Percentiles rank a stretch among this genome's conserved stretches.
Conservation (phyloP, 2,329 filamentous ascomycete genomes). For the Aspergillus melleus region DNA sequence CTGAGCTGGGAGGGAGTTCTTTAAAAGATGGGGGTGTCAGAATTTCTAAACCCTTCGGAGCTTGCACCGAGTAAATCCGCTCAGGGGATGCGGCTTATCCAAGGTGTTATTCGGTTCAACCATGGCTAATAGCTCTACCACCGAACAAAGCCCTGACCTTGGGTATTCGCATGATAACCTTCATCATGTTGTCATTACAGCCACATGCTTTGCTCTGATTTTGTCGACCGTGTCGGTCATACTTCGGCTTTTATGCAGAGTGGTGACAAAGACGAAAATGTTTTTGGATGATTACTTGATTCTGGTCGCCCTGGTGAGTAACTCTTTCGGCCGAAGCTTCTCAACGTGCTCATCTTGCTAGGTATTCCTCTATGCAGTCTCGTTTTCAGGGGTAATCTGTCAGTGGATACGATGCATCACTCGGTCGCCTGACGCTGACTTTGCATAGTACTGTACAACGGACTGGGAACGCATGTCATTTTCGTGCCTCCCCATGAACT, state of each 20-base stretch:
- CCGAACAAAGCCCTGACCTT: too few species aligned
- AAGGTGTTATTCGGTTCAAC: too few species aligned
- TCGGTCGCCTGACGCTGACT: slow-evolving; percentile 4
- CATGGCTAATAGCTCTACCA: too few species aligned
- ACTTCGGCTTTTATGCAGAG: slow-evolving; percentile 21
- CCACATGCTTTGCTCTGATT: slow-evolving; percentile 25
- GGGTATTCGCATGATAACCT: slow-evolving; percentile 17
- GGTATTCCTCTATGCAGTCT: slow-evolving; percentile 25
- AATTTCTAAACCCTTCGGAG: too few species aligned
- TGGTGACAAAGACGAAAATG: slow-evolving; percentile 16
- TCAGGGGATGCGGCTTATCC: too few species aligned
- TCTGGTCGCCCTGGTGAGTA: slow-evolving; percentile 11
- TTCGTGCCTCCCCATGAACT: slow-evolving; percentile 19
- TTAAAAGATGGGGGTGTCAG: too few species aligned
- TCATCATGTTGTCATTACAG: slow-evolving; percentile 28
- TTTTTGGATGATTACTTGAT: slow-evolving; percentile 18
- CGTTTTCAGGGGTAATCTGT: slow-evolving; percentile 25
- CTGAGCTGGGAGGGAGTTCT: too few species aligned
- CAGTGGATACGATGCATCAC: not conserved
- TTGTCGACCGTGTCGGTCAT: slow-evolving; percentile 23
- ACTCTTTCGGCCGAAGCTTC: slow-evolving; percentile 5
- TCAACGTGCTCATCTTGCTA: not conserved
- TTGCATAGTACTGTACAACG: slow-evolving; percentile 23
- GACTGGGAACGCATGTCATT: slow-evolving; percentile 22
- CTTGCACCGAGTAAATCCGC: too few species aligned